Evolutionary conservation across 2,329 filamentous ascomycete species (phyloP).

Genomic region (Fusarium sp.): DNA sequence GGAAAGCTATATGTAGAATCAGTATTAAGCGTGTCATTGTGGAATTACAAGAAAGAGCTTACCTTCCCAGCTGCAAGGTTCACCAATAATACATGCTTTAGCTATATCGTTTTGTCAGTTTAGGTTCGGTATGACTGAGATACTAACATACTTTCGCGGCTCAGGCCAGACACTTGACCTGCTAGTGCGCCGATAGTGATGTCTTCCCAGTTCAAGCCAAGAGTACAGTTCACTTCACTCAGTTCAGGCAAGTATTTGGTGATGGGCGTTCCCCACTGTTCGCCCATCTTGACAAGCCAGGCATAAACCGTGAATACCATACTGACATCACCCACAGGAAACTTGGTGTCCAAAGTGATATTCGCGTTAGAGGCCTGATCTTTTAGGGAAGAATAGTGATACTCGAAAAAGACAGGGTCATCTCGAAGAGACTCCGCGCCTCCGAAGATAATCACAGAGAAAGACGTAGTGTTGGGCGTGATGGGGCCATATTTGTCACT

Average conservation of each 20-base stretch:
- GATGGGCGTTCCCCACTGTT: slow-evolving; percentile 47
- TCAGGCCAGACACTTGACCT: slow-evolving; percentile 38
- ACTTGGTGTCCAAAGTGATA: slow-evolving; percentile 42
- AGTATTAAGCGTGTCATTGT: fast-evolving
- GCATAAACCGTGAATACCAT: slow-evolving; percentile 52
- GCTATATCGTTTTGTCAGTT: slow-evolving; percentile 17
- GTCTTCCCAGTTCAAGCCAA: slow-evolving; percentile 27
- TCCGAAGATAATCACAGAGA: slow-evolving; percentile 37
- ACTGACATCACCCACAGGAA: slow-evolving; percentile 49
- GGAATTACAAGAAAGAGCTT: fast-evolving
- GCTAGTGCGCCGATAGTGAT: slow-evolving; percentile 38
- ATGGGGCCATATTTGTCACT: slow-evolving; percentile 38
- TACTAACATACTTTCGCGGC: slow-evolving; percentile 34
- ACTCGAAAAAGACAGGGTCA: slow-evolving; percentile 37
- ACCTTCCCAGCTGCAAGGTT: slow-evolving; percentile 25
- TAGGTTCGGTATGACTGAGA: fast-evolving
- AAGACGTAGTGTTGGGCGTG: slow-evolving; percentile 32
- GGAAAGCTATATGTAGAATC: slow-evolving; percentile 2
- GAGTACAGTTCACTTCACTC: neutral
- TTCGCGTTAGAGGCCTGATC: slow-evolving; percentile 20
- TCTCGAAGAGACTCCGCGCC: slow-evolving; percentile 13
- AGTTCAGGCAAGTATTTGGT: slow-evolving; percentile 49
- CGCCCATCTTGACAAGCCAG: slow-evolving; percentile 49
- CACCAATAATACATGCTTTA: slow-evolving; percentile 15
- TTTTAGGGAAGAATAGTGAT: slow-evolving; percentile 38